These are phyloP conservation scores for Phialophora tarda DNA, from an alignment of 2,329 filamentous ascomycete species.

Conservation along the genomic window DNA sequence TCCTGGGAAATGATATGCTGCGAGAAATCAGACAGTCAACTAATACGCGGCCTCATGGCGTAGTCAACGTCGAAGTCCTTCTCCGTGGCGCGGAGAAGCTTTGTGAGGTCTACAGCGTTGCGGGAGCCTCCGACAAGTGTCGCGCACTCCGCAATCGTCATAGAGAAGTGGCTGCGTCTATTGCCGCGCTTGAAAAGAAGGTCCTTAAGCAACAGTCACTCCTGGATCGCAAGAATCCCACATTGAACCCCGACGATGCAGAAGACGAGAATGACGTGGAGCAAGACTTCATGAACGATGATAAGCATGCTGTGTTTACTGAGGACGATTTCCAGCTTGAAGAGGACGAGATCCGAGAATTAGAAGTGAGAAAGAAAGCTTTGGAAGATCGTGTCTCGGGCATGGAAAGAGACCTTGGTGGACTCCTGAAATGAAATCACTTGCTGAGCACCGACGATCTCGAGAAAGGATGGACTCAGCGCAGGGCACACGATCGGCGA, in stretches of 20 bases:
- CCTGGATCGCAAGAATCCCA: constrained; percentile 72
- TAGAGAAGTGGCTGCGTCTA: constrained; percentile 71
- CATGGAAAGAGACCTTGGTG: constrained; percentile 72
- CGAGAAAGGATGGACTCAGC: background rate
- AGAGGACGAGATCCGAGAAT: constrained; percentile 62
- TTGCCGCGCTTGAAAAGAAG: constrained; percentile 78
- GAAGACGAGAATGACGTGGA: constrained; percentile 57
- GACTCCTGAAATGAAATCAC: constrained; percentile 55
- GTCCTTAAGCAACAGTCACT: constrained; percentile 78
- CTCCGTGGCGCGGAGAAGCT: constrained; percentile 88
- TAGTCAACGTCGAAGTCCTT: constrained; percentile 84
- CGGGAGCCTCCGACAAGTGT: constrained; percentile 79
- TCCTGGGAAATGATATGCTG: constrained; percentile 85
- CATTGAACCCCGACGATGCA: constrained; percentile 62
- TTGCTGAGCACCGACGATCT: background rate
- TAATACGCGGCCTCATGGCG: constrained; percentile 62
- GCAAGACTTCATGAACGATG: constrained; percentile 25
- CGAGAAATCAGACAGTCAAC: constrained; percentile 71
- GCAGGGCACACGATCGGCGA: background rate
- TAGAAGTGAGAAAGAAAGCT: constrained; percentile 67
- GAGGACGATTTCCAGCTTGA: constrained; percentile 54
- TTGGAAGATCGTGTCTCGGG: constrained; percentile 69
- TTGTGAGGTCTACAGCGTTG: constrained; percentile 82
- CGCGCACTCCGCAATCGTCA: constrained; percentile 72
- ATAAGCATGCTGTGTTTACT: constrained; percentile 41